Conservation (phyloP, 768 basidiomycete species). For the Termitomyces bulborhizus region DNA sequence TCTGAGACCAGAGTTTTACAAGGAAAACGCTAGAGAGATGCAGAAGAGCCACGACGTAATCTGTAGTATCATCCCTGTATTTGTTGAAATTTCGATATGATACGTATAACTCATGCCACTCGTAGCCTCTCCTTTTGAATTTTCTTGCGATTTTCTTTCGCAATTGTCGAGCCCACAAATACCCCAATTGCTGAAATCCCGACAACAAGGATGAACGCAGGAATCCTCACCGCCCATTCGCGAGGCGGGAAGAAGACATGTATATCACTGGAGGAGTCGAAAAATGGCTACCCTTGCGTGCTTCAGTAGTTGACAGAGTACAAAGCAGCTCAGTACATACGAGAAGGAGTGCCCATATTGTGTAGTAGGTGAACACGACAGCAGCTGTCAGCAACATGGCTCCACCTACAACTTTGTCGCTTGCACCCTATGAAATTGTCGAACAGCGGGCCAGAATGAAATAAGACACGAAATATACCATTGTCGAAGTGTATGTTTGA, state of each 20-base stretch:
- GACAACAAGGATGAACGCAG: constrained; percentile 73
- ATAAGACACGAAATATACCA: constrained; percentile 11
- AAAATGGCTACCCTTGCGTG: constrained; percentile 58
- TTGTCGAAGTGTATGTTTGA: constrained; percentile 2
- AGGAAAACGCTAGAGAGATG: constrained; percentile 23
- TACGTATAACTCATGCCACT: constrained; percentile 38
- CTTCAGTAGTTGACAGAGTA: constrained; percentile 7
- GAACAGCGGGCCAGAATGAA: constrained; percentile 2
- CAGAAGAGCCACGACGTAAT: constrained; percentile 11
- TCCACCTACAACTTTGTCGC: constrained; percentile 78
- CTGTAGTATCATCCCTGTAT: background rate
- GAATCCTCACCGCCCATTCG: constrained; percentile 90
- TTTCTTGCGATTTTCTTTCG: constrained; percentile 68
- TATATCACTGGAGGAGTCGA: constrained; percentile 66
- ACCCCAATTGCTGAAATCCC: constrained; percentile 76
- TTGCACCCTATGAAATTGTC: constrained; percentile 49
- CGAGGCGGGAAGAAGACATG: constrained; percentile 79
- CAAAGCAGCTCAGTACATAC: constrained; percentile 36
- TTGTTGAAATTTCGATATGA: background rate
- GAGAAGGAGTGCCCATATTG: constrained; percentile 83
- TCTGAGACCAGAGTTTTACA: constrained; percentile 33
- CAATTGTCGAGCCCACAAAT: constrained; percentile 73
- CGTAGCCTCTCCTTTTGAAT: constrained; percentile 57
- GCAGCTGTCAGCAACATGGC: constrained; percentile 75
- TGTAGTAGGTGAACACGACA: constrained; percentile 83